Base-by-base conservation (phyloP, 2,329 filamentous ascomycete species). In the Paracorniculantispora psalliotae region DNA sequence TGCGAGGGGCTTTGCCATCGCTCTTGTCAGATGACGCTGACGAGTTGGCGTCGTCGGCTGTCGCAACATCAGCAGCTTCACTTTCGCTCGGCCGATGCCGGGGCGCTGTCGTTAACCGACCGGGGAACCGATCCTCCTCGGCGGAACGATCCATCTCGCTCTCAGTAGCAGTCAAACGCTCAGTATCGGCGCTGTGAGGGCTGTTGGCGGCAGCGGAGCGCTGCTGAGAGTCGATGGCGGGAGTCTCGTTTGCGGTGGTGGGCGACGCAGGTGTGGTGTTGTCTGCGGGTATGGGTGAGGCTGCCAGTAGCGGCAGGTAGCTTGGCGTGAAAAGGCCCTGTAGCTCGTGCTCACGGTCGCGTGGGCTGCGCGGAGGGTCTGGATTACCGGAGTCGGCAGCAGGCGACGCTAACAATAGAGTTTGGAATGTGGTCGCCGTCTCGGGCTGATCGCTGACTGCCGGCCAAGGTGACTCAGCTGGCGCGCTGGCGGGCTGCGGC, bases 291-390 rank as follows among this genome's bases (percentile, higher is more conserved):
- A 35, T 35, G 28, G 26, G 25, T 65, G 59, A 67, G 67, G 62
- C 76, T 75, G 63, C 84, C 57, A 88, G 78, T 58, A 88, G 74
- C 47, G 84, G 84, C 58, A 88, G 77, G 66, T 82, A 88, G 62
- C 74, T 80, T 28, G 84, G 85, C 37, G 81, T 86, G 67, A 88
- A 87, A 61, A 88, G 72, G 61, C 84, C 84, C 63, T 80, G 79
- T 63, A 88, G 81, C 64, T 86, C 83, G 67, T 75, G 73, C 64
- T 87, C 83, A 61, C 81, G 79, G 60, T 81, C 80, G 71, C 80
- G 80, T 53, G 78, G 77, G 65, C 75, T 78, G 63, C 73, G 67
- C 52, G 73, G 72, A 63, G 68, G 64, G 63, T 68, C 68, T 64
- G 68, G 61, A 62, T 61, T 60, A 66, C 61, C 62, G 59, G 66